phyloP scores from a whole-genome alignment of 2,329 filamentous ascomycete genomes.

The Cordyceps cicadae region DNA sequence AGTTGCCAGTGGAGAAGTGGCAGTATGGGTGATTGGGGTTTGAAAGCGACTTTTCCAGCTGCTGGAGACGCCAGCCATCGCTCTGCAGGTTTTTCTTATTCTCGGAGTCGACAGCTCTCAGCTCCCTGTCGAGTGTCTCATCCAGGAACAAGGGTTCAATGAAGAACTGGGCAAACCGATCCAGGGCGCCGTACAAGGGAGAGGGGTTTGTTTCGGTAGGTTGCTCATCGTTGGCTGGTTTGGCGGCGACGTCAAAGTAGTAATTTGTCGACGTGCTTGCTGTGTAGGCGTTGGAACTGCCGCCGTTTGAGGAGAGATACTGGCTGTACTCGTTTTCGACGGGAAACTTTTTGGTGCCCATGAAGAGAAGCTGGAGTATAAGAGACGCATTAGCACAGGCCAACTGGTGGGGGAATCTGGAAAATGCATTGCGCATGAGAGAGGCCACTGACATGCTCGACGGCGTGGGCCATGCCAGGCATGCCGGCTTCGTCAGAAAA shows the following conservation, averaged over 20 bases:
- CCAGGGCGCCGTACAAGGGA: slow-evolving; percentile 68
- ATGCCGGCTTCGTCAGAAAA: slow-evolving; percentile 88
- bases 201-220: slow-evolving; percentile 48
- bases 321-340: slow-evolving; percentile 92
- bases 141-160: slow-evolving; percentile 78
- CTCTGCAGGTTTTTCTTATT: slow-evolving; percentile 97
- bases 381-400: not conserved
- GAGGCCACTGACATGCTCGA: slow-evolving; percentile 62
- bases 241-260: slow-evolving; percentile 90
- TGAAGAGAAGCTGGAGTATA: slow-evolving; percentile 64
- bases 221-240: slow-evolving; percentile 54
- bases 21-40: slow-evolving; percentile 83
- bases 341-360: slow-evolving; percentile 98
- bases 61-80: slow-evolving; percentile 79
- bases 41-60: slow-evolving; percentile 80
- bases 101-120: slow-evolving; percentile 85
- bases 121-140: slow-evolving; percentile 76
- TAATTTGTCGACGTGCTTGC: slow-evolving; percentile 92
- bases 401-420: slow-evolving; percentile 14
- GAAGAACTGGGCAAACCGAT: slow-evolving; percentile 92
- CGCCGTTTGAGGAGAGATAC: slow-evolving; percentile 83
- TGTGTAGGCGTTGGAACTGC: slow-evolving; percentile 91
- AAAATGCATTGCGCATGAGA: slow-evolving; percentile 3
- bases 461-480: slow-evolving; percentile 90
- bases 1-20: slow-evolving; percentile 85